Evolutionary conservation across 805 yeast genomes (phyloP).

Genomic region (Candida pini): DNA sequence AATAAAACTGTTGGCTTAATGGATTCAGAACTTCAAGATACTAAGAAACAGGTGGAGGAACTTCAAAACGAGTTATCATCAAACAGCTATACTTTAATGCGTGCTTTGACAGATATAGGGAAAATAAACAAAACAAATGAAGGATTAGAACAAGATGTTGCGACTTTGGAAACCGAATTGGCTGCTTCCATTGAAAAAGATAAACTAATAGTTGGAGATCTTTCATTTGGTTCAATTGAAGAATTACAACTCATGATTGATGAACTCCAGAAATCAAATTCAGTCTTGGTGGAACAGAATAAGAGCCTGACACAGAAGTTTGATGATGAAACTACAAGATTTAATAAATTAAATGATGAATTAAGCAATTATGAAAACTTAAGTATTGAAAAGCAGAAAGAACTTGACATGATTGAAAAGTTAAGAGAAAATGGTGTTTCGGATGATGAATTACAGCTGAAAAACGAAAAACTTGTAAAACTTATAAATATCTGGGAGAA

Average conservation of each 20-base stretch:
- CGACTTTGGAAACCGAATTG: constrained; percentile 22
- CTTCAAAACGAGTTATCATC: constrained; percentile 14
- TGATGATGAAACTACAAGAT: background rate
- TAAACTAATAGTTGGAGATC: constrained; percentile 19
- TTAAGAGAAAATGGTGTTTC: constrained; percentile 4
- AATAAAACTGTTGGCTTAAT: constrained; percentile 14
- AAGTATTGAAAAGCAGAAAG: constrained; percentile 1
- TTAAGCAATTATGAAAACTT: background rate
- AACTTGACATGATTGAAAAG: constrained; percentile 8
- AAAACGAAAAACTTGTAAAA: too few relatives aligned
- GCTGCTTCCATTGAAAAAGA: constrained; percentile 22
- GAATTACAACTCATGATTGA: constrained; percentile 26
- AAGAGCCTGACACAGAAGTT: too few relatives aligned
- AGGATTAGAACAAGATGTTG: constrained; percentile 13
- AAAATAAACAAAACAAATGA: constrained; percentile 23
- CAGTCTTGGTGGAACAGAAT: too few relatives aligned
- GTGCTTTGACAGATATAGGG: constrained; percentile 27
- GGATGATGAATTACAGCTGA: constrained; percentile 12
- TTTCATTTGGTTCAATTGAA: constrained; percentile 25
- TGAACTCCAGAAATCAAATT: constrained; percentile 18
- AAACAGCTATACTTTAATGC: constrained; percentile 16
- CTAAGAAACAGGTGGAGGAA: constrained; percentile 13
- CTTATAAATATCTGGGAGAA: too few relatives aligned
- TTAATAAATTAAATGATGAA: background rate
- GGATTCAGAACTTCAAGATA: constrained; percentile 7